Evolutionary conservation across 108 stramenopile species (phyloP).

Genomic region (Fragilariopsis cylindrus): DNA sequence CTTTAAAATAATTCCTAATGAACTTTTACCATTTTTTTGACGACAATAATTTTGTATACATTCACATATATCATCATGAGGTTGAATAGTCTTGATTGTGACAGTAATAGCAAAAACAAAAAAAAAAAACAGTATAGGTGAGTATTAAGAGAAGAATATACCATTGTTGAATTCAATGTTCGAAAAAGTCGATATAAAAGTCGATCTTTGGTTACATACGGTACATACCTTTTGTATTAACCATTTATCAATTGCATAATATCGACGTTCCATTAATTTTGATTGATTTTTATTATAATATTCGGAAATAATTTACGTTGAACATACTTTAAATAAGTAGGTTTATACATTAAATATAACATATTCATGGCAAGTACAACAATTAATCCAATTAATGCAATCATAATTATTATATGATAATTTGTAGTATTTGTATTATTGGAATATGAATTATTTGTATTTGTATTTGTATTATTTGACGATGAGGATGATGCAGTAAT

Average conservation of each 20-base stretch:
- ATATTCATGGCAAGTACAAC: slow-evolving; percentile 25
- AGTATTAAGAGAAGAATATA: background rate
- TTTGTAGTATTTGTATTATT: too few species aligned
- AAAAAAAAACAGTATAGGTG: background rate
- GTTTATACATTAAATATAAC: slow-evolving; percentile 21
- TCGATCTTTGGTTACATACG: background rate
- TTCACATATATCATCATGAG: slow-evolving; percentile 25
- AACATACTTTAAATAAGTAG: background rate
- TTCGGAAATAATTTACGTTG: slow-evolving; percentile 13
- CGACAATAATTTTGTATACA: slow-evolving; percentile 7
- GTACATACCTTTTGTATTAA: slow-evolving; percentile 43
- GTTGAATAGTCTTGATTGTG: background rate
- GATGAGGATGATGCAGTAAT: too few species aligned
- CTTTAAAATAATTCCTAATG: background rate
- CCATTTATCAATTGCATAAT: slow-evolving; percentile 50
- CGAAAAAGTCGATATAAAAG: background rate
- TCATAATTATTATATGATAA: slow-evolving; percentile 8
- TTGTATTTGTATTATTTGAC: too few species aligned
- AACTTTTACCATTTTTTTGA: background rate
- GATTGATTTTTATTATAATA: slow-evolving; percentile 18
- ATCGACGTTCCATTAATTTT: slow-evolving; percentile 37
- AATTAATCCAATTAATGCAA: slow-evolving; percentile 31
- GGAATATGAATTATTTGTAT: too few species aligned
- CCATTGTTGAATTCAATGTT: background rate
- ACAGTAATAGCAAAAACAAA: background rate